These are phyloP conservation scores for Xylariaceae sp. DNA, from an alignment of 2,329 filamentous ascomycete species.

Conservation along the genomic window DNA sequence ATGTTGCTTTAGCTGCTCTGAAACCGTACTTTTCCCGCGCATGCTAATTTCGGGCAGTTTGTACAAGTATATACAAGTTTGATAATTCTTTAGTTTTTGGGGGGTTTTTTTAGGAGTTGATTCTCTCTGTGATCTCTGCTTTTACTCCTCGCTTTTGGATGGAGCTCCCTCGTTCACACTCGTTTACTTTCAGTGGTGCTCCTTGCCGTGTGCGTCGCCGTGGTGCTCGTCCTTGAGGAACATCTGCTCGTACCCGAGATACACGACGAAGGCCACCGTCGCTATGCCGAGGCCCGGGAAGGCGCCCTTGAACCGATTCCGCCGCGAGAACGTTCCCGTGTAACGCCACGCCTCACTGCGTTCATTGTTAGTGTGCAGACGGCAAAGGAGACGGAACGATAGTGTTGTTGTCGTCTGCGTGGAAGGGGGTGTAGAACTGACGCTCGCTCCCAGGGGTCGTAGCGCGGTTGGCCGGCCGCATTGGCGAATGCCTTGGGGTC, in stretches of 20 bases:
- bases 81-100: constrained; percentile 10
- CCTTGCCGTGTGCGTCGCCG: constrained; percentile 59
- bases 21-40: constrained; percentile 6
- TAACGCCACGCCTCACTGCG: constrained; percentile 94
- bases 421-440: constrained; percentile 50
- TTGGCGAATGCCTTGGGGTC: constrained; percentile 80
- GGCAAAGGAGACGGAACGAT: neutral
- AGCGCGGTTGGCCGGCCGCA: constrained; percentile 66
- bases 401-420: neutral
- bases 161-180: neutral
- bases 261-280: constrained; percentile 85
- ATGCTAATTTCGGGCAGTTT: constrained; percentile 5
- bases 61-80: constrained; percentile 25
- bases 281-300: constrained; percentile 94
- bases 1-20: neutral
- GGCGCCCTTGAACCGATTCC: constrained; percentile 83
- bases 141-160: neutral
- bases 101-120: too few relatives aligned
- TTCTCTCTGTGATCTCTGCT: too few relatives aligned
- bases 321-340: constrained; percentile 83
- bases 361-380: neutral
- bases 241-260: constrained; percentile 88
- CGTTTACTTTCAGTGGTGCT: constrained; percentile 57
- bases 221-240: constrained; percentile 79
- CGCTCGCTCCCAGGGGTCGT: constrained; percentile 72